Base-by-base conservation (phyloP, 345 rosid genomes). In the Noccaea bulbosa region DNA sequence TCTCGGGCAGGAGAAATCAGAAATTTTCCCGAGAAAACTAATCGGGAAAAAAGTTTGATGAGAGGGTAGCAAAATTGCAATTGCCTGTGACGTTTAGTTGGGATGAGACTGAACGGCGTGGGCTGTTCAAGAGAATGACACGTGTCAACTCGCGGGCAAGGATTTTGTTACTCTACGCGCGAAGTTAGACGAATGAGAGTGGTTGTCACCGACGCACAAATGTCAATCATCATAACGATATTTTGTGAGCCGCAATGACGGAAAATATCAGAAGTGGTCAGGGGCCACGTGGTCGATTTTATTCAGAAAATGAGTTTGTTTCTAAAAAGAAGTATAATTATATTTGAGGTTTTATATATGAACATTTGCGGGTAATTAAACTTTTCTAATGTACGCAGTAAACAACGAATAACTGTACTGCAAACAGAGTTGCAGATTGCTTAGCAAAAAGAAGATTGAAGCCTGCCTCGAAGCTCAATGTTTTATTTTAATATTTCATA, bases 1-100 rank as follows among this genome's bases (percentile, higher is more conserved):
- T 37, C 11, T 14, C 22, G 50, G 66, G 7, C 4, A 17, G n/a
- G 54, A 34, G 4, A 54, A 65, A 65, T 24, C 53, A 32, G 35
- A 59, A 11, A 47, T 15, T 57, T 65, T 34, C 62, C 68, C 65
- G 65, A 53, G 75, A 55, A 62, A 74, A 67, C 2, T 14, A 54
- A 33, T 22, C 27, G 33, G 55, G 70, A 33, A 49, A 67, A 67
- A 67, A 11, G 9, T 65, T 48, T 17, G 7, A 6, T 20, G 1
- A 8, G 62, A 6, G 30, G n/a, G n/a, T n/a, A 47, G 73, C 35
- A 27, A 24, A 38, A 22, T 12, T 27, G 30, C 4, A n/a, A n/a
- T n/a, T n/a, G n/a, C n/a, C n/a, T 27, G 30, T 27, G 30, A 27
- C 30, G 67, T 55, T 55, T 33, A 56, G 55, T 20, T 64, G 66